Conservation (phyloP, 2,329 filamentous ascomycete species). For the Fusarium sp. region DNA sequence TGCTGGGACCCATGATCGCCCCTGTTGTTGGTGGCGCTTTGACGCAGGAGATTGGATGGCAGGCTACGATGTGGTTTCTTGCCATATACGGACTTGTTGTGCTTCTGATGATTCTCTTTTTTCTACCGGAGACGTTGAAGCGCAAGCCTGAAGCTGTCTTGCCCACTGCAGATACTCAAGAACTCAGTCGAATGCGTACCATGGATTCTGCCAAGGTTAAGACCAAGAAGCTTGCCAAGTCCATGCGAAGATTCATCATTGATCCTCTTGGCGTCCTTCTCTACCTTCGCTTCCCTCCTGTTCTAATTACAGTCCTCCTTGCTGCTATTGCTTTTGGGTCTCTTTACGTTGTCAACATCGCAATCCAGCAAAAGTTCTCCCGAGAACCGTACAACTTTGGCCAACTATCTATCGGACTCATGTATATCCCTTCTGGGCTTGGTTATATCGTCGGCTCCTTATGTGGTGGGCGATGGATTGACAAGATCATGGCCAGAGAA, state of each 20-base stretch:
- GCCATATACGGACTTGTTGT: slow-evolving; percentile 74
- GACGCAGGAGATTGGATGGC: slow-evolving; percentile 77
- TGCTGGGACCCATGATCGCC: slow-evolving; percentile 78
- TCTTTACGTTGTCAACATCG: slow-evolving; percentile 83
- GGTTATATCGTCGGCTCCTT: slow-evolving; percentile 78
- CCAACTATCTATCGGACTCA: slow-evolving; percentile 76
- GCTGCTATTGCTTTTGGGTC: slow-evolving; percentile 80
- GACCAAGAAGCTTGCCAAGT: slow-evolving; percentile 64
- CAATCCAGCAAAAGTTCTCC: slow-evolving; percentile 77
- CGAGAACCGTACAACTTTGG: slow-evolving; percentile 74
- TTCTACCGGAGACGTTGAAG: slow-evolving; percentile 73
- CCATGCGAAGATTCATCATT: slow-evolving; percentile 72
- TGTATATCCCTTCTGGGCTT: slow-evolving; percentile 81
- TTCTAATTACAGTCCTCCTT: slow-evolving; percentile 78
- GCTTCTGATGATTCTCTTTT: slow-evolving; percentile 67
- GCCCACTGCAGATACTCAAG: slow-evolving; percentile 11
- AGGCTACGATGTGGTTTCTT: slow-evolving; percentile 82
- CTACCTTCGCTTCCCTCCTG: slow-evolving; percentile 78
- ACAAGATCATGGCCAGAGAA: slow-evolving; percentile 82
- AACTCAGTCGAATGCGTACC: slow-evolving; percentile 66
- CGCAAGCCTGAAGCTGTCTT: slow-evolving; percentile 41
- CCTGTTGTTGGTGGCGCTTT: slow-evolving; percentile 82
- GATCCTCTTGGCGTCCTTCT: slow-evolving; percentile 78
- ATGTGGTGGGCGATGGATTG: slow-evolving; percentile 81
- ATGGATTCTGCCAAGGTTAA: slow-evolving; percentile 69